These are phyloP conservation scores for Ocimum tenuiflorum DNA, from an alignment of 257 asterid species.

Conservation along the genomic window DNA sequence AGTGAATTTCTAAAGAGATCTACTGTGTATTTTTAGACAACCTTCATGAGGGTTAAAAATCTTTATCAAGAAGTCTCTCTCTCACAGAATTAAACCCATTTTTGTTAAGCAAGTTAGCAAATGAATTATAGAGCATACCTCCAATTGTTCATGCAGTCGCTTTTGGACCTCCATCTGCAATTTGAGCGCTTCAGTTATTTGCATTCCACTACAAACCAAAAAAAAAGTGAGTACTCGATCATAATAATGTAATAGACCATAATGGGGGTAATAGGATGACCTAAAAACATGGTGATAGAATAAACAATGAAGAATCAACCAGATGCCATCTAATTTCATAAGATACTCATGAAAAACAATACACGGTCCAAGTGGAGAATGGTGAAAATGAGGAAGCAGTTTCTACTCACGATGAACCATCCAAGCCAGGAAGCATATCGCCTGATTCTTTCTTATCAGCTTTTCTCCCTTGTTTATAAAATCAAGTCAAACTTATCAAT, in stretches of 20 bases:
- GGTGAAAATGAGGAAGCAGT: conserved; percentile 11
- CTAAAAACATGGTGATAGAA: conserved; percentile 5
- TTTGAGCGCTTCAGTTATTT: conserved; percentile 87
- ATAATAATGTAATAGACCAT: too few relatives aligned
- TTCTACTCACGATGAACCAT: conserved; percentile 85
- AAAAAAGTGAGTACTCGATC: not conserved
- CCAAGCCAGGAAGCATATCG: conserved; percentile 68
- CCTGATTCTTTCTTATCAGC: conserved; percentile 77
- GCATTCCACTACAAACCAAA: conserved; percentile 63
- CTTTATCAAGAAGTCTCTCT: not conserved
- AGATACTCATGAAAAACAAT: not conserved
- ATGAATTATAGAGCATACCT: conserved; percentile 39
- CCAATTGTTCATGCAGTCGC: conserved; percentile 94
- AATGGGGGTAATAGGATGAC: not conserved
- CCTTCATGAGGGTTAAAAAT: not conserved
- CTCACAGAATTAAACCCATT: not conserved
- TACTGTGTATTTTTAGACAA: not conserved
- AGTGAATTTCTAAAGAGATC: not conserved
- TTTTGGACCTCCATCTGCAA: conserved; percentile 99
- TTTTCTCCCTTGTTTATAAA: conserved; percentile 51
- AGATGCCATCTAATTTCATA: not conserved
- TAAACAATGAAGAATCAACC: not conserved
- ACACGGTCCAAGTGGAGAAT: not conserved
- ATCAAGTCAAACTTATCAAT: conserved; percentile 17
- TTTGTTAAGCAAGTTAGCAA: not conserved